Evolutionary conservation across 495 filamentous ascomycete genomes (phyloP).

Genomic region (Penicillium tannophilum): DNA sequence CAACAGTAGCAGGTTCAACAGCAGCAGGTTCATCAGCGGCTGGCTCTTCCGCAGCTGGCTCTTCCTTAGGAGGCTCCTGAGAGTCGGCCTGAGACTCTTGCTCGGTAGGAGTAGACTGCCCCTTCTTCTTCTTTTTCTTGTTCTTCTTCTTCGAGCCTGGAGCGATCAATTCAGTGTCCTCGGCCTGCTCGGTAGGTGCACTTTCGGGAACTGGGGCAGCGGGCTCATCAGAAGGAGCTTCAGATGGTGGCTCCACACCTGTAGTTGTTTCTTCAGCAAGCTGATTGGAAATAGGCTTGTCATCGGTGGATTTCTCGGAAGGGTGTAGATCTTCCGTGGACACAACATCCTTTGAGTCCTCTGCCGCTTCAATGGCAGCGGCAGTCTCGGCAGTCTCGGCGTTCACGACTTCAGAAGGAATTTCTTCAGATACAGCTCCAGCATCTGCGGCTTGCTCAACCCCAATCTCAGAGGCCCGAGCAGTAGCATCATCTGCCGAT

Average conservation of each 20-base stretch:
- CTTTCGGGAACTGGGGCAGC: neutral
- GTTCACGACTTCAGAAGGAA: neutral
- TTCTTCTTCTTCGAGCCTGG: constrained; percentile 1
- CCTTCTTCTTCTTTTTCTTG: constrained; percentile 42
- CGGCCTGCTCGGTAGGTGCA: neutral
- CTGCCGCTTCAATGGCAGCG: neutral
- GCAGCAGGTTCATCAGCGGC: neutral
- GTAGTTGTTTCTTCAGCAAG: neutral
- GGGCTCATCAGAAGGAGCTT: neutral
- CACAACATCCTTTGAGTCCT: neutral
- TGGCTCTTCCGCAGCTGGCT: neutral
- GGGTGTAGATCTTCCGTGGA: neutral
- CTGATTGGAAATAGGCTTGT: neutral
- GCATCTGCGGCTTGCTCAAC: neutral
- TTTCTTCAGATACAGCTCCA: neutral
- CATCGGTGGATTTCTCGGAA: neutral
- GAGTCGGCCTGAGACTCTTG: constrained; percentile 12
- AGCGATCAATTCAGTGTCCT: neutral
- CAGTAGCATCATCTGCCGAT: neutral
- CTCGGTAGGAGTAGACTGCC: constrained; percentile 23
- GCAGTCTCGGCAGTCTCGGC: neutral
- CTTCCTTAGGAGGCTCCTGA: constrained; percentile 18
- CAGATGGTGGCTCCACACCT: neutral
- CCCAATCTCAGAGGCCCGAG: neutral
- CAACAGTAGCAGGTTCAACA: neutral